Percentiles rank a stretch among this genome's conserved stretches.
These are phyloP conservation scores for Holtermannia corniformis DNA, from an alignment of 768 basidiomycete species.

Conservation along the genomic window DNA sequence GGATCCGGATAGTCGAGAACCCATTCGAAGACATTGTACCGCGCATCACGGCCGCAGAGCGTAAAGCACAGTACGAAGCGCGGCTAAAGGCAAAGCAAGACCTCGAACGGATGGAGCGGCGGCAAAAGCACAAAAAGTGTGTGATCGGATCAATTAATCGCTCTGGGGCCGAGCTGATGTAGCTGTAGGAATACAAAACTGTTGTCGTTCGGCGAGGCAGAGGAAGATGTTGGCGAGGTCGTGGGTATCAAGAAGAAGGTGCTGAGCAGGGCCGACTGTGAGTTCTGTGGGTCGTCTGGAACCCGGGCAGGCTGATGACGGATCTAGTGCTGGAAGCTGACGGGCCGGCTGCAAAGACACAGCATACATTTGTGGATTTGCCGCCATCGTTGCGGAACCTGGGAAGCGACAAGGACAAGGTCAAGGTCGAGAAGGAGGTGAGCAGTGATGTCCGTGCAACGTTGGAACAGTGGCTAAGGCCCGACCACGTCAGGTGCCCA, in stretches of 20 bases:
- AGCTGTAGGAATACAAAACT: slow-evolving; percentile 70
- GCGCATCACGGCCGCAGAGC: slow-evolving; percentile 90
- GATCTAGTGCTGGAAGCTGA: slow-evolving; percentile 42
- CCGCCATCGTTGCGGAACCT: slow-evolving; percentile 3
- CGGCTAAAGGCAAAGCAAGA: slow-evolving; percentile 30
- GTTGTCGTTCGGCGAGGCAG: slow-evolving; percentile 74
- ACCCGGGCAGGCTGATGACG: slow-evolving; percentile 4
- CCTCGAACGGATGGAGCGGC: slow-evolving; percentile 34
- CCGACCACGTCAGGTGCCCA: no score
- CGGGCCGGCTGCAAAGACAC: slow-evolving; percentile 21
- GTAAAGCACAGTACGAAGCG: slow-evolving; percentile 71
- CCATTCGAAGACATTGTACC: slow-evolving; percentile 93
- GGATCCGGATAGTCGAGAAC: slow-evolving; percentile 75
- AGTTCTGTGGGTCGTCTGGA: slow-evolving; percentile 40
- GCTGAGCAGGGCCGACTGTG: slow-evolving; percentile 74
- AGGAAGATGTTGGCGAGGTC: slow-evolving; percentile 51
- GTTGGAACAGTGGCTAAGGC: slow-evolving; percentile 2
- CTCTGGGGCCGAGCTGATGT: slow-evolving; percentile 1
- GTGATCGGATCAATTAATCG: slow-evolving; percentile 20
- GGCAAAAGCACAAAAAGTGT: slow-evolving; percentile 82
- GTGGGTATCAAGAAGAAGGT: slow-evolving; percentile 63
- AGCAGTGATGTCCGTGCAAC: neutral
- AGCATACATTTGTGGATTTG: slow-evolving; percentile 31
- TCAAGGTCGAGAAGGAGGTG: slow-evolving; percentile 23
- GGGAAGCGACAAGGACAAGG: slow-evolving; percentile 10